Conservation (phyloP, 2,329 filamentous ascomycete genomes). For the Fusarium keratoplasticum region DNA sequence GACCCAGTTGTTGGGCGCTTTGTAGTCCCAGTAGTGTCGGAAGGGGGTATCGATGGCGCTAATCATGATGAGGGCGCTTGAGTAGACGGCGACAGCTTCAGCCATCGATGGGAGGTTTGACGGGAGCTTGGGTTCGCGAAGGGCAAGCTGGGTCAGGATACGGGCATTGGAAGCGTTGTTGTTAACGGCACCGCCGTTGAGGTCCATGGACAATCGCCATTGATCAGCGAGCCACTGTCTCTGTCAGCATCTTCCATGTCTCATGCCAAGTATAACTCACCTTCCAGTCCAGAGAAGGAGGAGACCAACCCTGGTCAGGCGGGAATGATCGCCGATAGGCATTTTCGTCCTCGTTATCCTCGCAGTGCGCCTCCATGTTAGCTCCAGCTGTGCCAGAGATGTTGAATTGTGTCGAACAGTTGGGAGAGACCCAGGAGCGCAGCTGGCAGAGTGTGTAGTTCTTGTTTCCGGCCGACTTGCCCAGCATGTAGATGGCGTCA, state of each 20-base stretch:
- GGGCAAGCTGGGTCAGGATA: constrained; percentile 65
- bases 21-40: constrained; percentile 65
- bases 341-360: constrained; percentile 64
- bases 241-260: constrained; percentile 5
- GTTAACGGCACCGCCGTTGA: constrained; percentile 66
- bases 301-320: constrained; percentile 45
- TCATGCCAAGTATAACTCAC: constrained; percentile 17
- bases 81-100: constrained; percentile 78
- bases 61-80: constrained; percentile 73
- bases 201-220: constrained; percentile 66
- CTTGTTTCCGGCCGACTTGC: constrained; percentile 54
- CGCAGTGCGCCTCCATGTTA: constrained; percentile 70
- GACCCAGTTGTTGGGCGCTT: constrained; percentile 49
- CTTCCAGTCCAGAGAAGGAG: constrained; percentile 62
- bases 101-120: constrained; percentile 72
- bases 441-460: constrained; percentile 77
- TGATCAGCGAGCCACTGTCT: constrained; percentile 59
- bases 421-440: constrained; percentile 70
- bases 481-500: constrained; percentile 75
- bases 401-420: constrained; percentile 74
- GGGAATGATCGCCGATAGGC: constrained; percentile 63
- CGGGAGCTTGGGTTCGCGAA: constrained; percentile 56
- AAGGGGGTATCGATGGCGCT: constrained; percentile 71
- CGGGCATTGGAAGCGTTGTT: constrained; percentile 69
- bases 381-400: constrained; percentile 69